phyloP scores from a whole-genome alignment of 495 filamentous ascomycete genomes.

The Penicillium bovifimosum region DNA sequence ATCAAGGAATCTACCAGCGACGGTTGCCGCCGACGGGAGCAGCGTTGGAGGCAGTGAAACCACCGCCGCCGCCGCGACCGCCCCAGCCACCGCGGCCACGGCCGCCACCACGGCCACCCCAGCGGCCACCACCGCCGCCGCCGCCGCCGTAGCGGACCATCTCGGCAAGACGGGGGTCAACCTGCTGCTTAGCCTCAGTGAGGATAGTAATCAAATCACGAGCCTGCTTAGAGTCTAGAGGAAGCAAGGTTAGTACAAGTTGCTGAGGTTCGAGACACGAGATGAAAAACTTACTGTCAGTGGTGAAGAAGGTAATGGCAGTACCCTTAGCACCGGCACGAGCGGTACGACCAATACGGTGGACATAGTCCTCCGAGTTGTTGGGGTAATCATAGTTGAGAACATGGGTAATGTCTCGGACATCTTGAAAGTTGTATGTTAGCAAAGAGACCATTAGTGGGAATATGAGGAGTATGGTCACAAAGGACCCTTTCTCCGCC shows the following conservation, averaged over 20 bases:
- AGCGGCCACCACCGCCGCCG: conserved; percentile 68
- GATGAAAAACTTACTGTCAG: conserved; percentile 74
- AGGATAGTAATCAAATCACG: conserved; percentile 91
- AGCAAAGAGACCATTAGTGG: conserved; percentile 56
- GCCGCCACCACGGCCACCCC: conserved; percentile 57
- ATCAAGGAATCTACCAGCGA: conserved; percentile 44
- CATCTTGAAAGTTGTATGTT: conserved; percentile 81
- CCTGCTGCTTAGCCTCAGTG: conserved; percentile 95
- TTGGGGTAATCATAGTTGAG: conserved; percentile 99
- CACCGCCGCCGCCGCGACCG: conserved; percentile 45
- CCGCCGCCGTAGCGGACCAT: conserved; percentile 92
- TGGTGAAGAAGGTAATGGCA: conserved; percentile 92
- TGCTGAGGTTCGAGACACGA: conserved; percentile 17
- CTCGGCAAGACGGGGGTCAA: conserved; percentile 90
- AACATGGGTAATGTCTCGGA: conserved; percentile 99
- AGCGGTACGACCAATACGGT: conserved; percentile 92
- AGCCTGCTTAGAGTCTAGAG: conserved; percentile 86
- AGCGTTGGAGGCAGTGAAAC: conserved; percentile 58
- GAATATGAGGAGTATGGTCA: conserved; percentile 44
- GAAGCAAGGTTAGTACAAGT: conserved; percentile 21
- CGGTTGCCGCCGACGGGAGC: conserved; percentile 58
- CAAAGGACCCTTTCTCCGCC: conserved; percentile 51
- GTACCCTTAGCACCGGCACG: conserved; percentile 85
- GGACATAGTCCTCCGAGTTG: conserved; percentile 99
- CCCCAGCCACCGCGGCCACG: conserved; percentile 59